Evolutionary conservation across 306 rosid species (phyloP).

Genomic region (Prunus armeniaca): DNA sequence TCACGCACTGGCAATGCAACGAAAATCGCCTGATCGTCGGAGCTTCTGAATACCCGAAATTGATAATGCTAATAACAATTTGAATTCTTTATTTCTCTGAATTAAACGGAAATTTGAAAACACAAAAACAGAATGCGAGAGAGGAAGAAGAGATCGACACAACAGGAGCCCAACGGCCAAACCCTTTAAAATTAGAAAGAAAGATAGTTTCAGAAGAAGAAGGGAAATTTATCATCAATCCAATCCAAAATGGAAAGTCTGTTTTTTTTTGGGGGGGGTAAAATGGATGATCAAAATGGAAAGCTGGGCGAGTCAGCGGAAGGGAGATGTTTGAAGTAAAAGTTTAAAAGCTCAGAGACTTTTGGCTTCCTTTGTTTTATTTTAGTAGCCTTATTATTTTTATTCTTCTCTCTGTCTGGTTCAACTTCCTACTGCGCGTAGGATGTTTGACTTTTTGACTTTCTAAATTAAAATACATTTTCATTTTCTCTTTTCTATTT

Average conservation of each 20-base stretch:
- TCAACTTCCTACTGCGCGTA: conserved; percentile 7
- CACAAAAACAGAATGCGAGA: background rate
- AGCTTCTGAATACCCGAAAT: background rate
- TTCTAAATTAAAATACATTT: background rate
- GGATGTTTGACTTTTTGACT: conserved; percentile 22
- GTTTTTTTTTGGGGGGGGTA: background rate
- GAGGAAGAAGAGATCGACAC: background rate
- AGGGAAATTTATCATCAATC: background rate
- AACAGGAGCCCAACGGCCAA: background rate
- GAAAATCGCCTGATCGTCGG: background rate
- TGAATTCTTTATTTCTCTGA: background rate
- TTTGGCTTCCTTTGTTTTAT: background rate
- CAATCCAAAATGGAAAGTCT: background rate
- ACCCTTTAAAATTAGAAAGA: background rate
- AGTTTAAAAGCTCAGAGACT: background rate
- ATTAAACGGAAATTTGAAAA: background rate
- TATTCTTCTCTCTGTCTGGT: background rate
- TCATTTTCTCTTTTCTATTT: background rate
- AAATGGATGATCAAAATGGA: background rate
- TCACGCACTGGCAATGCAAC: background rate
- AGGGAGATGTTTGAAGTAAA: background rate
- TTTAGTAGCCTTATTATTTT: background rate
- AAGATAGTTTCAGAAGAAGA: background rate
- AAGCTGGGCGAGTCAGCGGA: background rate
- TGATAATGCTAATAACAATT: background rate